A percentile compares a stretch with the other conserved stretches of the same genome.
These are phyloP conservation scores for Chaetomium globosum DNA, from an alignment of 2,329 filamentous ascomycete genomes.

Conservation along the genomic window DNA sequence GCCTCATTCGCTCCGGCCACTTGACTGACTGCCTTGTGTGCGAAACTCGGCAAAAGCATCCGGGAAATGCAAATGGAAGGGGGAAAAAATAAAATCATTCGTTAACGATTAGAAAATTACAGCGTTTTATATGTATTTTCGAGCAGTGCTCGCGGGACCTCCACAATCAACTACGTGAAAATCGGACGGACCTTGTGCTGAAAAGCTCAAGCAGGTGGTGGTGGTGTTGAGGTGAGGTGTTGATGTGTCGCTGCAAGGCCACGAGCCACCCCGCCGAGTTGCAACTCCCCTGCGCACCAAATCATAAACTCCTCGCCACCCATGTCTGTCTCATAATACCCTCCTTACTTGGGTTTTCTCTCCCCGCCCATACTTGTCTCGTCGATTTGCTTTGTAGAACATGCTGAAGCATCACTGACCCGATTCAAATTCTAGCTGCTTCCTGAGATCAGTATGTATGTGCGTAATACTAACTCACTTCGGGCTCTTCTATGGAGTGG, in stretches of 20 bases:
- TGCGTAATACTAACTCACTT: not conserved
- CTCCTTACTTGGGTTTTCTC: not conserved
- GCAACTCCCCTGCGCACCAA: constrained; percentile 6
- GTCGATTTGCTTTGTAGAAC: not conserved
- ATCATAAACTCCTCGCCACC: not conserved
- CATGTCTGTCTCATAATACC: constrained; percentile 11
- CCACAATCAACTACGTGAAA: not conserved
- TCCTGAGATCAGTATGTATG: not conserved
- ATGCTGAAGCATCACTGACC: not conserved
- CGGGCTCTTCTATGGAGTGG: not conserved
- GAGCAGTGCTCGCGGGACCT: not conserved
- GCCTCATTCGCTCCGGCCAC: not conserved
- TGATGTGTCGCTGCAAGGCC: not conserved
- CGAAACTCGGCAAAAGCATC: not conserved
- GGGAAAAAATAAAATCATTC: not conserved
- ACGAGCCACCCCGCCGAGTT: not conserved
- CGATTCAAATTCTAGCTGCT: not conserved
- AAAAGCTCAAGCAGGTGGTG: not conserved
- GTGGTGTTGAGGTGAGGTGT: not conserved
- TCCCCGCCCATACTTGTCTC: not conserved
- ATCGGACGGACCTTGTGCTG: not conserved
- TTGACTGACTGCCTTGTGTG: not conserved
- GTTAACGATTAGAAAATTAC: not conserved
- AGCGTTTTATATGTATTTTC: not conserved
- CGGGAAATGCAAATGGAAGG: not conserved